Evolutionary conservation across 805 yeast species (phyloP).

Genomic region (Lachancea sp.): DNA sequence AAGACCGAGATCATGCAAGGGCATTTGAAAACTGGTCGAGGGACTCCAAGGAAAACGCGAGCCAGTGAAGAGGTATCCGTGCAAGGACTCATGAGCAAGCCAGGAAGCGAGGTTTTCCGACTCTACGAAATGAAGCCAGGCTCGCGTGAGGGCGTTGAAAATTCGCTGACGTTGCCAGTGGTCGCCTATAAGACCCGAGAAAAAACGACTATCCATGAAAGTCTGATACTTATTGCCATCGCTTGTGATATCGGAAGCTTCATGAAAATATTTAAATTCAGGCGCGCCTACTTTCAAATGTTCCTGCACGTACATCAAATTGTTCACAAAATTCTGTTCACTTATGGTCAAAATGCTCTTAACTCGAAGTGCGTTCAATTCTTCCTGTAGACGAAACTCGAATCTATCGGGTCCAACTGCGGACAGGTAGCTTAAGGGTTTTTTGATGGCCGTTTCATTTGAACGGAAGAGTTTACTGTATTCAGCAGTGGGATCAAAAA

Average conservation of each 20-base stretch:
- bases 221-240: not conserved
- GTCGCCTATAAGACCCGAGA: not conserved
- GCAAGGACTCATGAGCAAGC: conserved; percentile 58
- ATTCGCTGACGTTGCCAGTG: conserved; percentile 22
- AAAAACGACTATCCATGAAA: conserved; percentile 5
- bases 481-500: conserved; percentile 1
- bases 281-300: not conserved
- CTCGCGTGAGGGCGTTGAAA: conserved; percentile 44
- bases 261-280: conserved; percentile 2
- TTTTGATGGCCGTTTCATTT: not conserved
- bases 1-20: conserved; percentile 36
- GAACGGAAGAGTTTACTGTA: not conserved
- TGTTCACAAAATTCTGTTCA: not conserved
- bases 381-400: not conserved
- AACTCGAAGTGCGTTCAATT: not conserved
- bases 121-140: conserved; percentile 48
- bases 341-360: not conserved
- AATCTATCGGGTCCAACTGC: not conserved
- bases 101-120: conserved; percentile 43
- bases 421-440: not conserved
- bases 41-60: conserved; percentile 54
- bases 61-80: conserved; percentile 60
- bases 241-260: not conserved
- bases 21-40: conserved; percentile 51
- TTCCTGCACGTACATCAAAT: not conserved